Evolutionary conservation across 2,329 filamentous ascomycete species (phyloP), one percentile per base, ranked within the genome.

Genomic region (Ilyonectria destructans): DNA sequence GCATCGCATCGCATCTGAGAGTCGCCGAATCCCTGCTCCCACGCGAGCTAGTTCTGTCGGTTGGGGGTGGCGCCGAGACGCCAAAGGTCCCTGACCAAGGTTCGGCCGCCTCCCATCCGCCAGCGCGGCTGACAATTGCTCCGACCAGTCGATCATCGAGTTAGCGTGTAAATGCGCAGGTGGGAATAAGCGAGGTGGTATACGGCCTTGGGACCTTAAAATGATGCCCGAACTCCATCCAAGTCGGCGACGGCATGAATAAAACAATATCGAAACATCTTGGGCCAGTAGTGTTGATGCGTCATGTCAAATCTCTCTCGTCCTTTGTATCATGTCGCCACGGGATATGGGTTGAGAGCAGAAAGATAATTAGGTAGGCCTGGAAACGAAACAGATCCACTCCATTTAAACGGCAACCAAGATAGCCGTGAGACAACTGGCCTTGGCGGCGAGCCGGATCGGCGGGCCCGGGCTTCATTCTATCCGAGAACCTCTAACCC

Each of bases 51-150:
- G 46, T 48, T 61, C 54, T 64, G 68, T 64, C 54, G 49, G 51
- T 35, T 31, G 58, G 45, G 49, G 54, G 49, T 52, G 49, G 49
- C 49, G 49, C 49, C 29, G 49, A 52, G 49, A 33, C 49, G 7
- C 7, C 46, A 29, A 29, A 6, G 13, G 21, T 45, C 45, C 45
- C 12, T n/a, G 4, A 58, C 60, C 71, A 66, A 60, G 71, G 71
- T 65, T 71, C 70, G 72, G 72, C 72, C 72, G 72, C 70, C 60
- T 55, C 7, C 3, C 10, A 26, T 21, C 23, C n/a, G 12, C 21
- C 56, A 40, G 37, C 23, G 37, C 29, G 37, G 37, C 33, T 35
- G 19, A 21, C 54, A 15, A 55, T 58, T 59, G 61, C 46, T 35
- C 19, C 13, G 33, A 40, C 4, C 21, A 46, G 21, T 40, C 33